Evolutionary conservation across 306 rosid species (phyloP).

Genomic region (Parietaria judaica): DNA sequence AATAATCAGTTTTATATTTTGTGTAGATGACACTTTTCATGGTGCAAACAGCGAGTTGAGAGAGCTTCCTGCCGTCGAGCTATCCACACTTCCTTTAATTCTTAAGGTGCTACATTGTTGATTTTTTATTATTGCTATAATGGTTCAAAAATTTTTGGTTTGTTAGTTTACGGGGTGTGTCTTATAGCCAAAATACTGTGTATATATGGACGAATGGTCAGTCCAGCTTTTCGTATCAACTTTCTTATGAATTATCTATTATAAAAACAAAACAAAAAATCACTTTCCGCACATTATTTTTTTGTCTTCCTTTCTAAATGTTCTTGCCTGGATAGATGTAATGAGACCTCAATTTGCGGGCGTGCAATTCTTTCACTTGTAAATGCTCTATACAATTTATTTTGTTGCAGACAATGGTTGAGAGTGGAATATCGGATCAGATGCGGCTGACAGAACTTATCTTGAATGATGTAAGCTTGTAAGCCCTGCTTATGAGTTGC

Average conservation of each 20-base stretch:
- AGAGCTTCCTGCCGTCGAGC: conserved; percentile 83
- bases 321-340: too few relatives aligned
- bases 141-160: not conserved
- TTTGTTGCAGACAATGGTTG: conserved; percentile 65
- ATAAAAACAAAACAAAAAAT: too few relatives aligned
- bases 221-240: too few relatives aligned
- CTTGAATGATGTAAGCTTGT: conserved; percentile 83
- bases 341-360: too few relatives aligned
- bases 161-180: too few relatives aligned
- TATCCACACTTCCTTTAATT: conserved; percentile 74
- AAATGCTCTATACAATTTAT: not conserved
- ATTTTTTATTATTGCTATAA: not conserved
- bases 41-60: conserved; percentile 67
- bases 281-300: too few relatives aligned
- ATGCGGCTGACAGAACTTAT: conserved; percentile 75
- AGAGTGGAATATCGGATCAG: conserved; percentile 84
- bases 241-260: too few relatives aligned
- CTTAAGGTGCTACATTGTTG: conserved; percentile 54
- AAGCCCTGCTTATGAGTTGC: conserved; percentile 34
- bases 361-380: not conserved
- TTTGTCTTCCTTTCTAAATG: not conserved
- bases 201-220: too few relatives aligned
- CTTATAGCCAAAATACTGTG: too few relatives aligned
- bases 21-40: conserved; percentile 67
- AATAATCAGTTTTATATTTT: conserved; percentile 7